Base-by-base conservation (phyloP, 257 asterid species). In the Jaltomata sinuosa region DNA sequence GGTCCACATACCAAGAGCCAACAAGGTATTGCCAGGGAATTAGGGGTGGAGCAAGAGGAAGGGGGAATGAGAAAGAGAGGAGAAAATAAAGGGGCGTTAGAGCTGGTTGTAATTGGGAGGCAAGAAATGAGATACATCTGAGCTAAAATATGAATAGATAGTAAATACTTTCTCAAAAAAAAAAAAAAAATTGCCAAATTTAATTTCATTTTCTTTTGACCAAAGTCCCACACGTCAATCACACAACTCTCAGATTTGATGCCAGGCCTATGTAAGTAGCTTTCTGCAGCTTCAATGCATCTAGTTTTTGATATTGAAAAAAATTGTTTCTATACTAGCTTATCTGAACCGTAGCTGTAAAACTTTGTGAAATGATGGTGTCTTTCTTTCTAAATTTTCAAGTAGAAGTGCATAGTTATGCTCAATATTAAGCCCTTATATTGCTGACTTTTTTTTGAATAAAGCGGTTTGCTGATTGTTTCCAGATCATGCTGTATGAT, bases 401-500 rank as follows among this genome's bases (percentile, higher is more conserved):
- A 67, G 5, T 31, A 40, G 27, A 67, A 45, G 86, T 78, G 55
- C 53, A 40, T 47, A 85, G 49, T 32, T 55, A 71, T 50, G 42
- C 36, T 84, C 82, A 69, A 53, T 42, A 25, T 77, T 77, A 77
- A 29, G 45, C 49, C 29, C 29, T 49, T 77, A 29, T 49, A 77
- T 77, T 77, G 82, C 64, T 76, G 25, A 8, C 14, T 19, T 76
- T 47, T 9, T 8, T 74, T 16, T 29, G 25, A 76, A 31, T 76
- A 47, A 76, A 47, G 16, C 5, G 18, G 3, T 27, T 47, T 36
- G 47, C 77, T 67, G 83, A 54, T 85, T 85, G 47, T 84, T 64
- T 84, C 84, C 89, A 95, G 98, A 89, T 92, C 81, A 91, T 89
- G 92, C 86, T 95, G 87, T 94, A 87, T 86, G 98, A 95, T 82